Conservation (phyloP, 2,329 filamentous ascomycete genomes). For the Alternaria conjuncta region DNA sequence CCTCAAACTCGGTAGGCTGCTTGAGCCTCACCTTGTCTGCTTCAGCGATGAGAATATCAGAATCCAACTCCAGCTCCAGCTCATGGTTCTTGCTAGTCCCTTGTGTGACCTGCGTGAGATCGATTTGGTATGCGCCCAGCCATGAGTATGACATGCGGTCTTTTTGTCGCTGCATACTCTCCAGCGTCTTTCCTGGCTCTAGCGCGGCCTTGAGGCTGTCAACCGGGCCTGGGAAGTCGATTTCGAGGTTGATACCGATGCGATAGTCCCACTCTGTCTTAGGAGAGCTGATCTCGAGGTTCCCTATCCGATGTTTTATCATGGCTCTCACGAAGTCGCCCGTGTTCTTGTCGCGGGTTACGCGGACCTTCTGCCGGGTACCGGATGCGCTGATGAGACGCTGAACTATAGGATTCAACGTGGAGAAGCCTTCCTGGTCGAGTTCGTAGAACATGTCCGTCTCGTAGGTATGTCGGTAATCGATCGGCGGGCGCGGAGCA, state of each 20-base stretch:
- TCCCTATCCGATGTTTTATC: constrained; percentile 85
- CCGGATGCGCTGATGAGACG: constrained; percentile 59
- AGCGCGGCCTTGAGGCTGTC: constrained; percentile 57
- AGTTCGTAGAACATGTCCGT: constrained; percentile 76
- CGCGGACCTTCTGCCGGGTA: constrained; percentile 46
- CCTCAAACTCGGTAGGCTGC: constrained; percentile 55
- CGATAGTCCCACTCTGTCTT: constrained; percentile 83
- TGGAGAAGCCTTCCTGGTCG: constrained; percentile 58
- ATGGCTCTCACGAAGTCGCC: constrained; percentile 78
- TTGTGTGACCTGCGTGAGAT: constrained; percentile 85
- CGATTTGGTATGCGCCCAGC: constrained; percentile 79
- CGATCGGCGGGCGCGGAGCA: constrained; percentile 65
- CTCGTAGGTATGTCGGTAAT: constrained; percentile 83
- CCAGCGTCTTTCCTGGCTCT: constrained; percentile 50
- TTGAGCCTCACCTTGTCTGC: constrained; percentile 65
- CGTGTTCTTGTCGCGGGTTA: constrained; percentile 78
- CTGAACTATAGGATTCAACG: constrained; percentile 58
- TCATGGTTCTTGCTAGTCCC: constrained; percentile 73
- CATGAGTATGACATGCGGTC: constrained; percentile 92
- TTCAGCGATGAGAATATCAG: constrained; percentile 69
- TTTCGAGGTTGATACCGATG: constrained; percentile 93
- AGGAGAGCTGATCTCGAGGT: constrained; percentile 87
- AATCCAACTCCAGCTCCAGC: constrained; percentile 78
- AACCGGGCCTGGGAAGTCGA: constrained; percentile 74
- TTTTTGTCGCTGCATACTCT: constrained; percentile 71